These are phyloP conservation scores for Crassisporium funariophilum DNA, from an alignment of 768 basidiomycete genomes.

Conservation along the genomic window DNA sequence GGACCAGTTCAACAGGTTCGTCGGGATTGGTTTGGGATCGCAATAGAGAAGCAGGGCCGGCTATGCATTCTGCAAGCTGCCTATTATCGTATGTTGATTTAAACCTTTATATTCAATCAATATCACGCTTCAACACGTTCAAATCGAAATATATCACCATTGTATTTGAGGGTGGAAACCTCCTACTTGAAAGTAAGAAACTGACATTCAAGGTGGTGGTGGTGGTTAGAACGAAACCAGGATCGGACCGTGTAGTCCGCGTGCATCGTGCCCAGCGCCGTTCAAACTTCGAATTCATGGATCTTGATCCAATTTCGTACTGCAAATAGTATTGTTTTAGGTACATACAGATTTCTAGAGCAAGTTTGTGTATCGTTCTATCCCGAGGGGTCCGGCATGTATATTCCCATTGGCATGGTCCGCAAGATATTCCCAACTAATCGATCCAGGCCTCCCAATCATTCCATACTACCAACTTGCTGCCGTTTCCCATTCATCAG, in stretches of 20 bases:
- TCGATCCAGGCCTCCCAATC: no score
- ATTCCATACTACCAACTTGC: no score
- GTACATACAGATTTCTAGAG: no score
- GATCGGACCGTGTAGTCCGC: neutral
- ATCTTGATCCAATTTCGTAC: no score
- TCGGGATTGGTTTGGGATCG: conserved; percentile 15
- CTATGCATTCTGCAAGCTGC: conserved; percentile 30
- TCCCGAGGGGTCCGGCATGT: no score
- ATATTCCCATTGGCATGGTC: no score
- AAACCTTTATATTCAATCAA: conserved; percentile 8
- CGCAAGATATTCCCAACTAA: no score
- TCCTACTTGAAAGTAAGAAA: conserved; percentile 28
- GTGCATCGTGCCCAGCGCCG: no score
- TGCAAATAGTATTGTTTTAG: neutral
- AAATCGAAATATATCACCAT: conserved; percentile 17
- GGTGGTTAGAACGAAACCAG: neutral
- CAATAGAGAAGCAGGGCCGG: conserved; percentile 30
- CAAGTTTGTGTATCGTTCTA: no score
- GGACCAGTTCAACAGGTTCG: conserved; percentile 39
- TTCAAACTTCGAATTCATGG: no score
- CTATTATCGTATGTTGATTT: conserved; percentile 36
- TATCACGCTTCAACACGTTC: neutral
- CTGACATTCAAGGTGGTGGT: neutral
- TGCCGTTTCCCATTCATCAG: no score
- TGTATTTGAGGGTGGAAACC: conserved; percentile 26